phyloP scores from a whole-genome alignment of 805 yeast genomes.

The Metschnikowia cubensis region DNA sequence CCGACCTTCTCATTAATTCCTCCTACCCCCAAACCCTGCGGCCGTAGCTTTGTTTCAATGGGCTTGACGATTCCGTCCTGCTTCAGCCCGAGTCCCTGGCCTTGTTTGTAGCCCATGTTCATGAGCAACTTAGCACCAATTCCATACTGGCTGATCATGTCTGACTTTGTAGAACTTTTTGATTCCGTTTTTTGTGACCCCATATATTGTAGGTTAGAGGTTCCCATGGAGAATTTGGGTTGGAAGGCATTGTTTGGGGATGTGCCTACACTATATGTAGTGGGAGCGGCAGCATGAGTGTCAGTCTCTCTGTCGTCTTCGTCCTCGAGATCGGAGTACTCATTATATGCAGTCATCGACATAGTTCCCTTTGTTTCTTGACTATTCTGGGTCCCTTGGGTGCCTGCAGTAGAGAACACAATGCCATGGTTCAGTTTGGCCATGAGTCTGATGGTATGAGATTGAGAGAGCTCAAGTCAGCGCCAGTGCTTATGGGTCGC shows the following conservation, averaged over 20 bases:
- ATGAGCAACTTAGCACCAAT: conserved; percentile 76
- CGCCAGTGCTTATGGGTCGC: not conserved
- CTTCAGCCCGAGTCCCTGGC: conserved; percentile 76
- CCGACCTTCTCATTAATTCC: conserved; percentile 42
- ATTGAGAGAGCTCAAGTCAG: no score
- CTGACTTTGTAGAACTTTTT: no score
- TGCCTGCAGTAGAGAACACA: not conserved
- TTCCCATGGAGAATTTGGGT: not conserved
- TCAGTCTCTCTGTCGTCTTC: conserved; percentile 5
- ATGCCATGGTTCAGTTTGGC: not conserved
- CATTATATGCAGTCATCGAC: conserved; percentile 6
- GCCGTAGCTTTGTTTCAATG: conserved; percentile 63
- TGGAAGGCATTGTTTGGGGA: not conserved
- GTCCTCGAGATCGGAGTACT: conserved; percentile 15
- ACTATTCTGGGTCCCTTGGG: no score
- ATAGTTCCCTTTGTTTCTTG: not conserved
- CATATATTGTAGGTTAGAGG: not conserved
- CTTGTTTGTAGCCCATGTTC: conserved; percentile 84
- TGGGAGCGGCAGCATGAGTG: not conserved
- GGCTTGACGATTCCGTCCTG: conserved; percentile 79
- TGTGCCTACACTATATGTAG: not conserved
- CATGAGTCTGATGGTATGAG: not conserved
- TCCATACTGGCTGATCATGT: conserved; percentile 50
- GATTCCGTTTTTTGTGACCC: no score
- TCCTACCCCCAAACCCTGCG: conserved; percentile 73